Evolutionary conservation across 352 stramenopile species (phyloP).

Genomic region (Phytopythium ostracodes): DNA sequence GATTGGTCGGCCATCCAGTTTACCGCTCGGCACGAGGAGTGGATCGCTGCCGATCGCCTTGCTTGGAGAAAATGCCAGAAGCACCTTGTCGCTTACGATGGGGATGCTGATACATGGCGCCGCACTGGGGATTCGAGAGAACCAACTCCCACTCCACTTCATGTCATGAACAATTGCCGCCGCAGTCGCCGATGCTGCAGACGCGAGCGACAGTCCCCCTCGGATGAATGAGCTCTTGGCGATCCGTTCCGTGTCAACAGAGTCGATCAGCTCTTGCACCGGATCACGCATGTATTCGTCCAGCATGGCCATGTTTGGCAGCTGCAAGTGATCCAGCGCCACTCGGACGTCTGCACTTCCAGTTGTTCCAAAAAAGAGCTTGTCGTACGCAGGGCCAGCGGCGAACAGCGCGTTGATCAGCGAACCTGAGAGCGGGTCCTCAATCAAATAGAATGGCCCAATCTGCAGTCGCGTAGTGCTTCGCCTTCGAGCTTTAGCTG

Average conservation of each 20-base stretch:
- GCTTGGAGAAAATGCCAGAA: conserved; percentile 44
- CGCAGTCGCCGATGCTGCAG: conserved; percentile 52
- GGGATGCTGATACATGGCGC: conserved; percentile 46
- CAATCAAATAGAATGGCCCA: conserved; percentile 60
- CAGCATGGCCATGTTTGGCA: conserved; percentile 45
- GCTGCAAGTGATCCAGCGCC: conserved; percentile 40
- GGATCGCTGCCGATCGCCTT: conserved; percentile 33
- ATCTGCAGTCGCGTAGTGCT: conserved; percentile 31
- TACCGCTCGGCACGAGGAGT: conserved; percentile 39
- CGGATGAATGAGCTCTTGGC: conserved; percentile 42
- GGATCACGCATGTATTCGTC: conserved; percentile 67
- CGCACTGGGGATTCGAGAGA: conserved; percentile 47
- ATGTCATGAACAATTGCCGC: conserved; percentile 72
- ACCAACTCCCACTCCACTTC: conserved; percentile 46
- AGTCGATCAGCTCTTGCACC: conserved; percentile 61
- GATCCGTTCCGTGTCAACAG: conserved; percentile 54
- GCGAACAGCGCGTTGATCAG: conserved; percentile 54
- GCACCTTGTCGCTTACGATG: conserved; percentile 40
- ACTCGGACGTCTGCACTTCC: conserved; percentile 49
- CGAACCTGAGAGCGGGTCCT: conserved; percentile 43
- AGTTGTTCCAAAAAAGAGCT: conserved; percentile 44
- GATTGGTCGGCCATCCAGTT: conserved; percentile 50
- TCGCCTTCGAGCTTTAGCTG: conserved; percentile 43
- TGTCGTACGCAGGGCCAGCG: conserved; percentile 48
- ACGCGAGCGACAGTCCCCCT: conserved; percentile 50